Conservation (phyloP, 129 eudicot genomes). For the Helianthus annuus region HanXRQr2.0-SUNRISE NC_035447.2:174859449-174859948, state of each 20-base stretch:
- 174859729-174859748: conserved; percentile 87
- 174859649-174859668: conserved; percentile 69
- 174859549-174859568: too few species aligned
- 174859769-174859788: conserved; percentile 58
- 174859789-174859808: conserved; percentile 33
- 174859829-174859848: conserved; percentile 46
- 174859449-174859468: too few species aligned
- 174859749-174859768: conserved; percentile 69
- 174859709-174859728: conserved; percentile 82
- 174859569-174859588: too few species aligned
- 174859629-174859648: conserved; percentile 75
- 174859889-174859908: conserved; percentile 75
- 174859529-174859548: background rate
- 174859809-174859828: too few species aligned
- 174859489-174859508: conserved; percentile 36
- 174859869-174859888: conserved; percentile 83
- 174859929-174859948: background rate
- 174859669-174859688: conserved; percentile 56
- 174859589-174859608: conserved; percentile 18
- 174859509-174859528: too few species aligned
- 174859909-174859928: conserved; percentile 25
- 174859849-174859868: conserved; percentile 99
- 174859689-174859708: conserved; percentile 68
- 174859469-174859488: conserved; percentile 50
- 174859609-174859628: conserved; percentile 65